Conservation (phyloP, 805 yeast species). For the Saccharomycopsis synnaedendra region DNA sequence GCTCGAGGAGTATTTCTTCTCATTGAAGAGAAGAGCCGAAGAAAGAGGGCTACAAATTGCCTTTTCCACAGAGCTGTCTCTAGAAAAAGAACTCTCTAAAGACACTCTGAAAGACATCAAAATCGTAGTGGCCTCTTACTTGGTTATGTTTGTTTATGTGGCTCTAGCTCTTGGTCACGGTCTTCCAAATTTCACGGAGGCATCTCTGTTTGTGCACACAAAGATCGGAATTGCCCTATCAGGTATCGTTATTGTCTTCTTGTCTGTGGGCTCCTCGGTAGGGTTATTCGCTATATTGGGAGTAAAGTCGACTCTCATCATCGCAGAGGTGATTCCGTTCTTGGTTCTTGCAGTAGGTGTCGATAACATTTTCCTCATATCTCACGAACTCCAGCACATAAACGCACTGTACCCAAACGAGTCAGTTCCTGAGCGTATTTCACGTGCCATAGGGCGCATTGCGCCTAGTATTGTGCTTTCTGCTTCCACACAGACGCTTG, state of each 20-base stretch:
- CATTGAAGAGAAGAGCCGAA: constrained; percentile 34
- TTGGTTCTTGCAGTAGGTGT: constrained; percentile 91
- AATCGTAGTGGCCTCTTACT: constrained; percentile 62
- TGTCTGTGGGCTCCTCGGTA: constrained; percentile 74
- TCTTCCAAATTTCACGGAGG: constrained; percentile 28
- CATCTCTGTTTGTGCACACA: constrained; percentile 29
- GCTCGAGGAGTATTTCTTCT: constrained; percentile 44
- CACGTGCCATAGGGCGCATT: constrained; percentile 55
- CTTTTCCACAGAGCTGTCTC: constrained; percentile 73
- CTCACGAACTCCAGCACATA: constrained; percentile 61
- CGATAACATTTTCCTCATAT: constrained; percentile 80
- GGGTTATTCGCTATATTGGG: constrained; percentile 74
- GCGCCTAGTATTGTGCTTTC: constrained; percentile 84
- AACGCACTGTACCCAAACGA: constrained; percentile 35
- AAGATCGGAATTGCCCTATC: constrained; percentile 68
- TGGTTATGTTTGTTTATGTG: constrained; percentile 82
- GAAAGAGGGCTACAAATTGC: constrained; percentile 47
- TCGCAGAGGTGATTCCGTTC: constrained; percentile 95
- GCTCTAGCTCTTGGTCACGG: constrained; percentile 66
- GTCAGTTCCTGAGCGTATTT: constrained; percentile 44
- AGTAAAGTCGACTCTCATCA: constrained; percentile 76
- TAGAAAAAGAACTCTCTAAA: constrained; percentile 74
- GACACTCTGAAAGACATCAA: constrained; percentile 70
- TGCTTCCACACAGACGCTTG: constrained; percentile 64
- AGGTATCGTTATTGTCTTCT: constrained; percentile 74